These are phyloP conservation scores for Microascus cirrosus DNA, from an alignment of 2,329 filamentous ascomycete genomes.

Conservation along the genomic window DNA sequence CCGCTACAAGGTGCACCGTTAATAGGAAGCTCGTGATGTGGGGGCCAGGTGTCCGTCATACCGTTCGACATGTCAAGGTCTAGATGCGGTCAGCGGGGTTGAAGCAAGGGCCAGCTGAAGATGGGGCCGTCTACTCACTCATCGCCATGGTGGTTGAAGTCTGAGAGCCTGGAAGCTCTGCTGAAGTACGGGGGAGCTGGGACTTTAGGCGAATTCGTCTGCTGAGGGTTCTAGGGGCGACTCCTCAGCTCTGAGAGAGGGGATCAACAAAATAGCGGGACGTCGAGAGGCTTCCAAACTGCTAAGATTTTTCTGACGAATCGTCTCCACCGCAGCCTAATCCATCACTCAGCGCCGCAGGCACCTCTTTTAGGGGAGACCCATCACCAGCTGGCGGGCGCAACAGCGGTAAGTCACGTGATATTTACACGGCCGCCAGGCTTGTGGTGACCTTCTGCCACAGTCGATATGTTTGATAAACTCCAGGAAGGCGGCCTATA, in stretches of 20 bases:
- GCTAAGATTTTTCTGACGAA: conserved; percentile 1
- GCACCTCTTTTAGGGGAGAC: neutral
- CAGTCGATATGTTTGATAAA: too few species aligned
- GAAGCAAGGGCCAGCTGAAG: neutral
- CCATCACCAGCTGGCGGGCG: neutral
- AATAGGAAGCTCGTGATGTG: conserved; percentile 7
- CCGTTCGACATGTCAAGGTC: conserved; percentile 78
- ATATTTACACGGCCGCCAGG: neutral
- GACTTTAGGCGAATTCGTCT: neutral
- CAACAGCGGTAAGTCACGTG: neutral
- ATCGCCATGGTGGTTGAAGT: conserved; percentile 9
- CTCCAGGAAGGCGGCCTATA: too few species aligned
- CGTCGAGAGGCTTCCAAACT: neutral
- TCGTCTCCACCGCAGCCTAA: neutral
- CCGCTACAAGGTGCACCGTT: conserved; percentile 29
- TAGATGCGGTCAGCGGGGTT: conserved; percentile 18
- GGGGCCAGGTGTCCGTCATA: conserved; percentile 27
- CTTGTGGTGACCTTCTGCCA: too few species aligned
- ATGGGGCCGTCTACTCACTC: conserved; percentile 10
- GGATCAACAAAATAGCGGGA: neutral
- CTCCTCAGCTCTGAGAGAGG: neutral
- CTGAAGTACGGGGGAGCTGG: neutral
- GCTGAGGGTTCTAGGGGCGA: neutral
- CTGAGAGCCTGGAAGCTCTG: conserved; percentile 4
- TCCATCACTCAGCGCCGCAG: neutral